Evolutionary conservation across 176 grass and related monocot genomes (phyloP), one percentile per base, ranked within the genome.

Genomic region (Aegilops bicornis): DNA sequence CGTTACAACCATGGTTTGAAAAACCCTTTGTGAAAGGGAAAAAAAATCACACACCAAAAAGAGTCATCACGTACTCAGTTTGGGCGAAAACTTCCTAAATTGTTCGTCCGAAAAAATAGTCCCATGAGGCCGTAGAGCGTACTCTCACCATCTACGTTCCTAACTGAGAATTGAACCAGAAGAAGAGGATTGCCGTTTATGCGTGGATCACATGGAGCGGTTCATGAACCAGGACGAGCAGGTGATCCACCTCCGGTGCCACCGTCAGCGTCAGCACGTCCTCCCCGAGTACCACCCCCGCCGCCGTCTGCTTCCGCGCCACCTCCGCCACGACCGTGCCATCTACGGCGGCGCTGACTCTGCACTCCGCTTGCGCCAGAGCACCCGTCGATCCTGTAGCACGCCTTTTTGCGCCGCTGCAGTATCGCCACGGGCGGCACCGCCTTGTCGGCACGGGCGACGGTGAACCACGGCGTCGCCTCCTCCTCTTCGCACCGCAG

Each of bases 181-280:
- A 31, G 30, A 3, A 31, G 30, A 31, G 2, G 30, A 31, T 31
- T 31, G 30, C 30, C 30, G 30, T 31, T 31, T 31, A 31, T 31
- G 30, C 30, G 3, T 31, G 2, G 2, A 31, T 31, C 85, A 87
- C 75, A 87, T 48, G 68, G 75, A 43, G 9, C 61, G 82, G 74
- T 69, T 90, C 58, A 95, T 95, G 4, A 97, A 91, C 89, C 48
- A 95, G 68, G 2, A 88, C 84, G 30, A 97, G 91, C 27, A 94
- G 79, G 64, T 92, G 92, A 87, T 97, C 89, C 48, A 36, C 76
- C n/a, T 52, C 92, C 8, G 89, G 35, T 35, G 85, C 92, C 62
- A 95, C 87, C n/a, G 37, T 90, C 79, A 97, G 89, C 63, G 69
- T 83, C 45, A 95, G 67, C 1, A 97, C 95, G 69, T 97, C 95